Conservation (phyloP, 176 grass and related monocot genomes). For the Carex cristatella region DNA sequence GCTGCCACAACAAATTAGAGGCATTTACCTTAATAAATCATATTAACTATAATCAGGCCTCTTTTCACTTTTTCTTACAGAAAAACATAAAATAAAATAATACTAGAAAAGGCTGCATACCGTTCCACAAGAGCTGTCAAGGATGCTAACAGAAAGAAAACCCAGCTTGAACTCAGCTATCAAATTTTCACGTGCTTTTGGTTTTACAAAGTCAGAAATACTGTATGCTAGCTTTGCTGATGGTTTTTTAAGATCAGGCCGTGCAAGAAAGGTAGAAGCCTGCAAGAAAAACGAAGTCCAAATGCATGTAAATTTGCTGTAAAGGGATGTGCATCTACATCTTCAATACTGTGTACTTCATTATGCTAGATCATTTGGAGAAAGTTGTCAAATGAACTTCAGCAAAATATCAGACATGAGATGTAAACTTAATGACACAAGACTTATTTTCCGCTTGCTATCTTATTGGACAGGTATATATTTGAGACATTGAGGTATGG, state of each 20-base stretch:
- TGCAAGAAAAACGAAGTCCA: conserved; percentile 25
- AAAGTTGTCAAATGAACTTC: not conserved
- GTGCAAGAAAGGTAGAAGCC: conserved; percentile 87
- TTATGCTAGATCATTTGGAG: not conserved
- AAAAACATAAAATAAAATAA: conserved; percentile 1
- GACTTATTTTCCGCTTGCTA: not conserved
- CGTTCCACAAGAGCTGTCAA: conserved; percentile 78
- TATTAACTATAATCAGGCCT: not conserved
- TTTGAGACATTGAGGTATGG: not conserved
- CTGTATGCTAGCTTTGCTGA: conserved; percentile 66
- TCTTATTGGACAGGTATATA: not conserved
- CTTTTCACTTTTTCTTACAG: not conserved
- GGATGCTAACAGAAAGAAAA: conserved; percentile 75
- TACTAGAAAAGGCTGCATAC: conserved; percentile 41
- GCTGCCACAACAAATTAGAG: not conserved
- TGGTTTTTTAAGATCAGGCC: conserved; percentile 89
- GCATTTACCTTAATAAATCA: not conserved
- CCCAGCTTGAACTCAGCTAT: conserved; percentile 78
- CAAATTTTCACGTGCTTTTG: conserved; percentile 81
- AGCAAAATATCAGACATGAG: not conserved
- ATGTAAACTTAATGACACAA: not conserved
- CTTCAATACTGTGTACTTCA: not conserved
- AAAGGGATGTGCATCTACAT: not conserved
- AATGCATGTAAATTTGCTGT: not conserved
- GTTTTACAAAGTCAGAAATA: conserved; percentile 76